phyloP scores from a whole-genome alignment of 768 basidiomycete species.

The Leccinellum albellum region DNA sequence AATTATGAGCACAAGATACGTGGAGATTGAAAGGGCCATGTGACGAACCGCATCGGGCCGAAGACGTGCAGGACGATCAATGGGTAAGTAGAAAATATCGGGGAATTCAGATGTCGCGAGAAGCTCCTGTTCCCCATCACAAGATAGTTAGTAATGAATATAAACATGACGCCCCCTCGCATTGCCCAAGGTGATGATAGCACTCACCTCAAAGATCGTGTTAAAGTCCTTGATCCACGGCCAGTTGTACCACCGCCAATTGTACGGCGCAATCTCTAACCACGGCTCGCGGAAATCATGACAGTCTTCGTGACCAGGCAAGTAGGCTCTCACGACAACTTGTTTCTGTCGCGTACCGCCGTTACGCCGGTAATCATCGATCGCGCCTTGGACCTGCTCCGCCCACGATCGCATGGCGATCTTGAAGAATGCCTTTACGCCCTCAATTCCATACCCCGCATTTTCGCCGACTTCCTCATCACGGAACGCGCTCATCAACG shows the following conservation, averaged over 20 bases:
- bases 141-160: slow-evolving; percentile 1
- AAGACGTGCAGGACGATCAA: slow-evolving; percentile 58
- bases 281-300: slow-evolving; percentile 47
- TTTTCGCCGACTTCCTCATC: slow-evolving; percentile 29
- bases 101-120: slow-evolving; percentile 43
- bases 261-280: slow-evolving; percentile 40
- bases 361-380: slow-evolving; percentile 33
- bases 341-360: slow-evolving; percentile 34
- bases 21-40: not conserved
- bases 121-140: slow-evolving; percentile 33
- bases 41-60: slow-evolving; percentile 61
- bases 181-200: not conserved
- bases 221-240: slow-evolving; percentile 56
- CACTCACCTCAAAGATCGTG: slow-evolving; percentile 50
- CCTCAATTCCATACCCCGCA: slow-evolving; percentile 47
- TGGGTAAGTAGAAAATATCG: slow-evolving; percentile 54
- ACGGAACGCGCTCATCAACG: slow-evolving; percentile 43
- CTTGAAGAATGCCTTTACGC: slow-evolving; percentile 54
- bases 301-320: slow-evolving; percentile 66
- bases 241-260: slow-evolving; percentile 63
- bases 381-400: slow-evolving; percentile 42
- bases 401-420: slow-evolving; percentile 59
- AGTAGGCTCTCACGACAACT: slow-evolving; percentile 57
- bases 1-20: not conserved
- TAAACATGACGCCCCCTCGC: not conserved